Conservation (phyloP, 2,329 filamentous ascomycete genomes). For the Ampelomyces quisqualis region DNA sequence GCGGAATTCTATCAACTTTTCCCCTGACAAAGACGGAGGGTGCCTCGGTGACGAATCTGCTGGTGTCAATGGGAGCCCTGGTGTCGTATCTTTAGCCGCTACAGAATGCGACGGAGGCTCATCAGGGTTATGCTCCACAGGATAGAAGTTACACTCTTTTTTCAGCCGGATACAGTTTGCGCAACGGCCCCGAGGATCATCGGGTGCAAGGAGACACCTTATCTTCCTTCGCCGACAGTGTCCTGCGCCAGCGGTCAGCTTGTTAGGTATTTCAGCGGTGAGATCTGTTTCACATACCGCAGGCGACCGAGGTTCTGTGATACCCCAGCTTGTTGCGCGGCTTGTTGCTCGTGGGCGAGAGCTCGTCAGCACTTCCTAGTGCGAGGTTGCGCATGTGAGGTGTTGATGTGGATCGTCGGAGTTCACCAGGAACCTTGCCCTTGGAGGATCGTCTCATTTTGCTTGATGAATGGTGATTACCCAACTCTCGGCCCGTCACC, state of each 20-base stretch:
- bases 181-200: conserved; percentile 75
- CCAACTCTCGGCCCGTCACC: conserved; percentile 20
- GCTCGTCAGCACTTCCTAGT: conserved; percentile 41
- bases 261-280: no score
- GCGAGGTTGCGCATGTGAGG: conserved; percentile 50
- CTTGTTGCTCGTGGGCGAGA: conserved; percentile 60
- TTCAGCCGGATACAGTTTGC: conserved; percentile 91
- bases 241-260: no score
- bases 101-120: conserved; percentile 50
- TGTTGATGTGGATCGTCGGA: conserved; percentile 50
- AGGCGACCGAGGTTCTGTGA: conserved; percentile 91
- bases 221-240: conserved; percentile 94
- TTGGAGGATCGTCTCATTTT: conserved; percentile 45
- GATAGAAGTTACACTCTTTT: conserved; percentile 90
- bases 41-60: conserved; percentile 52
- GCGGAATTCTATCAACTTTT: conserved; percentile 37
- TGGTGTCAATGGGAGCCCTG: conserved; percentile 48
- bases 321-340: conserved; percentile 92
- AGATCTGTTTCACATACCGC: conserved; percentile 66
- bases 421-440: conserved; percentile 42
- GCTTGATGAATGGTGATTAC: conserved; percentile 23
- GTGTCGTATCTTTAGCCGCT: conserved; percentile 48
- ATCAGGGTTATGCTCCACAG: conserved; percentile 72
- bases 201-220: conserved; percentile 75
- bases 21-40: conserved; percentile 24